Conservation (phyloP, 2,329 filamentous ascomycete species). For the Epichloe hybrida region DNA sequence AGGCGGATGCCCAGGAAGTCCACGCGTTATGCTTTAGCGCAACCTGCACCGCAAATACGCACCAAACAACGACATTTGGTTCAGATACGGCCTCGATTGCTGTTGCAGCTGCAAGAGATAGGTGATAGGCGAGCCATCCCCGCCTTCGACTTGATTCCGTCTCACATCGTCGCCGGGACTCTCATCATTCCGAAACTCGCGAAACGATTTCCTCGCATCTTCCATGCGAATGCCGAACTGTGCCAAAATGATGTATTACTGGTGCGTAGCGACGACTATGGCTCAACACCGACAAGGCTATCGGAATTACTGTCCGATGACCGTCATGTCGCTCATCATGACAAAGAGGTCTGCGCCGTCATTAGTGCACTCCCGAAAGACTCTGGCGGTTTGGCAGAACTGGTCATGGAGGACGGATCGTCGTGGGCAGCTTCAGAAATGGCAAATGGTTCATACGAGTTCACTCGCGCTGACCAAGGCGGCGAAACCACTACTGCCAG, state of each 20-base stretch:
- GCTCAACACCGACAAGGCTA: conserved; percentile 12
- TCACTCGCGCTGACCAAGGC: conserved; percentile 43
- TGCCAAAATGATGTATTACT: conserved; percentile 58
- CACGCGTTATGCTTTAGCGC: conserved; percentile 53
- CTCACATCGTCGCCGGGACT: conserved; percentile 41
- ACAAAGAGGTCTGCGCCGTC: conserved; percentile 49
- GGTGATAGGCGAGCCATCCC: conserved; percentile 49
- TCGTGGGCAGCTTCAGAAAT: conserved; percentile 42
- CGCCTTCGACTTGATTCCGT: conserved; percentile 60
- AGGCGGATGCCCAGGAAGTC: conserved; percentile 38
- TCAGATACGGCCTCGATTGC: conserved; percentile 51
- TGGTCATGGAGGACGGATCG: conserved; percentile 51
- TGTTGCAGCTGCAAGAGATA: conserved; percentile 61
- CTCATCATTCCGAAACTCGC: conserved; percentile 45
- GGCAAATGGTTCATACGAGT: conserved; percentile 50
- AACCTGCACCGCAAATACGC: conserved; percentile 46
- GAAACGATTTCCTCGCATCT: conserved; percentile 49
- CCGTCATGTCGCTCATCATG: conserved; percentile 31
- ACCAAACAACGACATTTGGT: conserved; percentile 52
- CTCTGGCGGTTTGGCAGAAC: conserved; percentile 43
- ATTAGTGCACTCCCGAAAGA: conserved; percentile 44
- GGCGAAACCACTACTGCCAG: conserved; percentile 48
- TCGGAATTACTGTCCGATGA: conserved; percentile 23
- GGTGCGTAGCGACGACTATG: conserved; percentile 57
- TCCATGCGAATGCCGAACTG: conserved; percentile 48